Conservation (phyloP, 2,329 filamentous ascomycete genomes). For the Monosporascus sp. region DNA sequence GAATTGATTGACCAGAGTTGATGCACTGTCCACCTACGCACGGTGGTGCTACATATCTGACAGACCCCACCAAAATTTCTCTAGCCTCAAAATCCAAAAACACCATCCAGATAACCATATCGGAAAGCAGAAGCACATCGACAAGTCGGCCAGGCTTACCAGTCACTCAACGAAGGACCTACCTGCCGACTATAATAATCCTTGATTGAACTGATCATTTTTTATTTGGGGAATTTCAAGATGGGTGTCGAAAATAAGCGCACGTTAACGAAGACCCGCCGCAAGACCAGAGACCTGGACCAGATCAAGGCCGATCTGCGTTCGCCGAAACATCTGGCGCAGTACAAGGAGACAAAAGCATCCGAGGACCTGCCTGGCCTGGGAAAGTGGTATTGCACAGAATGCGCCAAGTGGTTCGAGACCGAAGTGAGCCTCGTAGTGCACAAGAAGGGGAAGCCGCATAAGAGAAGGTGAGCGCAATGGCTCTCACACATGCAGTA, state of each 20-base stretch:
- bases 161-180: background rate
- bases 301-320: slow-evolving; percentile 81
- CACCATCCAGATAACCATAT: background rate
- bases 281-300: slow-evolving; percentile 77
- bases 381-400: slow-evolving; percentile 79
- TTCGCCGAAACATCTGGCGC: slow-evolving; percentile 71
- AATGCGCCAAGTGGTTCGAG: slow-evolving; percentile 97
- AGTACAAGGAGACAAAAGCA: slow-evolving; percentile 73
- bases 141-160: background rate
- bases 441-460: slow-evolving; percentile 83
- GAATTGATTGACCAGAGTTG: background rate
- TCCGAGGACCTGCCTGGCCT: slow-evolving; percentile 83
- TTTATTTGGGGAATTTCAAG: slow-evolving; percentile 14
- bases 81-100: background rate
- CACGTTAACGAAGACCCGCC: slow-evolving; percentile 69
- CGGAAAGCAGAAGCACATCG: no score
- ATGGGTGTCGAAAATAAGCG: slow-evolving; percentile 67
- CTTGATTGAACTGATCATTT: no score
- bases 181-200: no score
- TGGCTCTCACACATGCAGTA: background rate
- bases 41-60: no score
- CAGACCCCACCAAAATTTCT: slow-evolving; percentile 24
- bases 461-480: slow-evolving; percentile 70
- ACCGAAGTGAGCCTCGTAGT: slow-evolving; percentile 67
- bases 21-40: background rate